A percentile compares a stretch with the other conserved stretches of the same genome.
Evolutionary conservation across 331 rosid species (phyloP).

Genomic region (Saraca asoca): DNA sequence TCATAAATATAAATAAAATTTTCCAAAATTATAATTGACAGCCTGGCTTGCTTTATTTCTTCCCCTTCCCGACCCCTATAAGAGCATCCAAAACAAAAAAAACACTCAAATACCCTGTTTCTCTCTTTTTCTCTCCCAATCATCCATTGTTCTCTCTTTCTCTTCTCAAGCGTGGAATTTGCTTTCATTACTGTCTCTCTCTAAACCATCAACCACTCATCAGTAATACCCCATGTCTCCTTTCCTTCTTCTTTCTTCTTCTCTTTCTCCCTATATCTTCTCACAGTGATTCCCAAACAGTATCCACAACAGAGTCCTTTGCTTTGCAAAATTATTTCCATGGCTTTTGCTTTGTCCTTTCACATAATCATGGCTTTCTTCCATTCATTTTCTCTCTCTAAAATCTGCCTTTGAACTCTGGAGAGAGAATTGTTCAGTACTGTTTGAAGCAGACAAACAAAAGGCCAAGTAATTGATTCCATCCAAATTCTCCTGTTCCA

Average conservation of each 20-base stretch:
- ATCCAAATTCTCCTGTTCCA: conserved; percentile 45
- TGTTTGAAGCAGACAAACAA: conserved; percentile 57
- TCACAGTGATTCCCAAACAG: conserved; percentile 36
- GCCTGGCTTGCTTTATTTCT: conserved; percentile 43
- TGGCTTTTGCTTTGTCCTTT: conserved; percentile 31
- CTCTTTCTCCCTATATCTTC: conserved; percentile 35
- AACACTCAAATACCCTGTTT: conserved; percentile 41
- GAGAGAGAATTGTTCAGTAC: conserved; percentile 37
- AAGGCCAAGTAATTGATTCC: conserved; percentile 49
- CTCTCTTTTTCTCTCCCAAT: conserved; percentile 51
- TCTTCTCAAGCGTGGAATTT: conserved; percentile 74
- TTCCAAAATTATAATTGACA: conserved; percentile 51
- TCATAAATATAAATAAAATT: conserved; percentile 15
- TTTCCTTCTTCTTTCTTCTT: conserved; percentile 40
- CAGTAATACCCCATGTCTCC: conserved; percentile 44
- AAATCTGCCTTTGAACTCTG: not conserved
- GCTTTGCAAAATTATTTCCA: conserved; percentile 38
- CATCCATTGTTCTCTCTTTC: conserved; percentile 47
- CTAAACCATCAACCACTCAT: conserved; percentile 55
- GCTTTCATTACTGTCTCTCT: conserved; percentile 70
- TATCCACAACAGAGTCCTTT: conserved; percentile 34
- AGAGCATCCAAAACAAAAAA: conserved; percentile 50
- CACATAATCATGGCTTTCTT: conserved; percentile 45
- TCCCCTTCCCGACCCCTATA: conserved; percentile 47
- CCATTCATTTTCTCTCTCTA: conserved; percentile 26